These are phyloP conservation scores for Saccharomycopsis hybrid DNA, from an alignment of 1,139 yeast genomes.

Conservation along the genomic window DNA sequence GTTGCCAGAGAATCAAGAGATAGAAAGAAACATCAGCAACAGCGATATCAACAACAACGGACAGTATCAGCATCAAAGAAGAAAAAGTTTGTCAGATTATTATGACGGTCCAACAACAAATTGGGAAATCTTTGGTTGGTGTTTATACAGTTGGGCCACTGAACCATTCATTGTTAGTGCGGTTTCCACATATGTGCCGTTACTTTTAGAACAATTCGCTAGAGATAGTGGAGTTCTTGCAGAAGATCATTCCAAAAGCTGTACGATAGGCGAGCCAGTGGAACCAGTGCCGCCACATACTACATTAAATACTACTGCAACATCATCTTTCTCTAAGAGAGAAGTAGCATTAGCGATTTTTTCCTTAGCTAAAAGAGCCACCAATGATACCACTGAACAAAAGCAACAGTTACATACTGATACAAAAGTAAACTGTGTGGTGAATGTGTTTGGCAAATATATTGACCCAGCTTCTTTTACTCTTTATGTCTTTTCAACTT, in stretches of 20 bases:
- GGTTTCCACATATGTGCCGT: conserved; percentile 64
- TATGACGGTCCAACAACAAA: conserved; percentile 26
- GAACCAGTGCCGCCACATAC: conserved; percentile 27
- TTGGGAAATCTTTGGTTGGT: conserved; percentile 43
- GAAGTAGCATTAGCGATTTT: background rate
- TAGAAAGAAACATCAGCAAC: too few relatives aligned
- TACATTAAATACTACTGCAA: background rate
- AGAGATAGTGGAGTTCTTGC: conserved; percentile 56
- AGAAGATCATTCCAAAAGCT: conserved; percentile 43
- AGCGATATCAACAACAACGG: too few relatives aligned
- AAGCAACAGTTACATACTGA: background rate
- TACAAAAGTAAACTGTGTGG: conserved; percentile 31
- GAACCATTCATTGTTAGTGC: conserved; percentile 72
- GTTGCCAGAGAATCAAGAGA: too few relatives aligned
- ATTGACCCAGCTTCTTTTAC: conserved; percentile 67
- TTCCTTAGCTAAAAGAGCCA: background rate
- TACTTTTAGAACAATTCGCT: conserved; percentile 59
- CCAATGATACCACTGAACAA: background rate
- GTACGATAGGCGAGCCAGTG: conserved; percentile 30
- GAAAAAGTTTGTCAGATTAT: conserved; percentile 3
- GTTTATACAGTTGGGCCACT: conserved; percentile 57
- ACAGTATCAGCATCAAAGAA: background rate
- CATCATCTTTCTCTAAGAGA: background rate
- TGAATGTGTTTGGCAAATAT: conserved; percentile 41
- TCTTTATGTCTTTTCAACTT: conserved; percentile 56